Conservation (phyloP, 768 basidiomycete species). For the Amanita polypyramis region DNA sequence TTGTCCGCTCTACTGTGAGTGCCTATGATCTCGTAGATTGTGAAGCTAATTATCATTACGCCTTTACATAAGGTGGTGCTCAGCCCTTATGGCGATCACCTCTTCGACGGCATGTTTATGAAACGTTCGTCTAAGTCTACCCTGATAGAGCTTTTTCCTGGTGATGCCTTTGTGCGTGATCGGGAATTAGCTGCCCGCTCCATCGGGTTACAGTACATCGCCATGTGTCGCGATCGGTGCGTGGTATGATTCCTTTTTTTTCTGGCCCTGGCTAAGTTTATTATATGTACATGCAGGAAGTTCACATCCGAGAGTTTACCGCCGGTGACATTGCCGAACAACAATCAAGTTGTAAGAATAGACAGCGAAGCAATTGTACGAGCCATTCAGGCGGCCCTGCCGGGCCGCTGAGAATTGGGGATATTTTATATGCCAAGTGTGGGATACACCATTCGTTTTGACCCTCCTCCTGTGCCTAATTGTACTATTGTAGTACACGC, state of each 20-base stretch:
- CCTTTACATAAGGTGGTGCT: conserved; percentile 63
- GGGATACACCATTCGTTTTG: too few species aligned
- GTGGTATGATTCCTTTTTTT: conserved; percentile 3
- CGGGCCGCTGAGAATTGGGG: not conserved
- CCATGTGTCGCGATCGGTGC: conserved; percentile 39
- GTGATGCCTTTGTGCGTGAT: conserved; percentile 54
- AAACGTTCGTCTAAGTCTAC: conserved; percentile 46
- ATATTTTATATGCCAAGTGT: not conserved
- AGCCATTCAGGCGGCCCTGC: conserved; percentile 16
- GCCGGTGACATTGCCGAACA: conserved; percentile 15
- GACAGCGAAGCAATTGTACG: conserved; percentile 31
- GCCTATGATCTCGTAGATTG: not conserved
- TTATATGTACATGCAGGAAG: conserved; percentile 19
- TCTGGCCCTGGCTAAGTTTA: not conserved
- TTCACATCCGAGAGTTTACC: conserved; percentile 25
- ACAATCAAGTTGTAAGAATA: conserved; percentile 21
- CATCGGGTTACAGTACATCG: conserved; percentile 46
- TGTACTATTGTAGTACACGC: too few species aligned
- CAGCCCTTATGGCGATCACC: conserved; percentile 47
- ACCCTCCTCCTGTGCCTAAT: too few species aligned
- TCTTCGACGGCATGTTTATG: conserved; percentile 67
- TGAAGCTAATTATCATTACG: conserved; percentile 6
- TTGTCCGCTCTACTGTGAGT: conserved; percentile 60
- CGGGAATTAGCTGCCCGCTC: conserved; percentile 45
- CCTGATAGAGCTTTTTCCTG: conserved; percentile 71